These are phyloP conservation scores for Fusarium xyrophilum DNA, from an alignment of 2,329 filamentous ascomycete genomes.

Conservation along the genomic window DNA sequence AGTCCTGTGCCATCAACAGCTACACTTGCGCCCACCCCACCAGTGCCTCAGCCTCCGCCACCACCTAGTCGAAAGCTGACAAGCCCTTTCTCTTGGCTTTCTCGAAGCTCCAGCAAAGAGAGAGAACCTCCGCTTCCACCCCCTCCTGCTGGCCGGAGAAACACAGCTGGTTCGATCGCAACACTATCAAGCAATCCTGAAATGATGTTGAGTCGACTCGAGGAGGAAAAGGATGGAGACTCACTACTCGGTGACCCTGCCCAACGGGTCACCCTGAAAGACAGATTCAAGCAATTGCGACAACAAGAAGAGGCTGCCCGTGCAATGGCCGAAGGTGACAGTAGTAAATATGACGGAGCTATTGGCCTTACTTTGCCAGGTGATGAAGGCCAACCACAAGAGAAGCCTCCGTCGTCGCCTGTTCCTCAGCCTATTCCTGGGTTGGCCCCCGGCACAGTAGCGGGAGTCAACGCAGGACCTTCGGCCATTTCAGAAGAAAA, in stretches of 20 bases:
- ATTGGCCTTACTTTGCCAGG: constrained; percentile 36
- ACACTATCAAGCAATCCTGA: constrained; percentile 83
- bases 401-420: constrained; percentile 52
- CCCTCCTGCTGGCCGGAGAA: constrained; percentile 63
- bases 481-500: constrained; percentile 73
- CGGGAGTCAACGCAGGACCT: constrained; percentile 78
- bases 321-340: constrained; percentile 55
- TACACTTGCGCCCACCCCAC: constrained; percentile 44
- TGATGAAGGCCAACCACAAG: constrained; percentile 40
- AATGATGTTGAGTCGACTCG: constrained; percentile 77
- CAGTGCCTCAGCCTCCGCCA: constrained; percentile 42
- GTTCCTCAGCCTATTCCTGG: constrained; percentile 71
- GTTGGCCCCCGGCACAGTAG: constrained; percentile 83
- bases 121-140: constrained; percentile 62
- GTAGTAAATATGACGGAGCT: constrained; percentile 53
- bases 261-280: constrained; percentile 70
- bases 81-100: constrained; percentile 87
- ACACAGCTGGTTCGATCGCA: constrained; percentile 80
- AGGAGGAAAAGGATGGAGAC: constrained; percentile 68
- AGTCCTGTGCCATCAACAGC: constrained; percentile 49
- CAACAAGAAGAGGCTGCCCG: constrained; percentile 75
- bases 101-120: constrained; percentile 68
- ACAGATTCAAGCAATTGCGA: constrained; percentile 79
- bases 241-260: constrained; percentile 54
- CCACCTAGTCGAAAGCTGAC: constrained; percentile 74